Conservation (phyloP, 2,329 filamentous ascomycete genomes). For the Aspergillus tanneri region DNA sequence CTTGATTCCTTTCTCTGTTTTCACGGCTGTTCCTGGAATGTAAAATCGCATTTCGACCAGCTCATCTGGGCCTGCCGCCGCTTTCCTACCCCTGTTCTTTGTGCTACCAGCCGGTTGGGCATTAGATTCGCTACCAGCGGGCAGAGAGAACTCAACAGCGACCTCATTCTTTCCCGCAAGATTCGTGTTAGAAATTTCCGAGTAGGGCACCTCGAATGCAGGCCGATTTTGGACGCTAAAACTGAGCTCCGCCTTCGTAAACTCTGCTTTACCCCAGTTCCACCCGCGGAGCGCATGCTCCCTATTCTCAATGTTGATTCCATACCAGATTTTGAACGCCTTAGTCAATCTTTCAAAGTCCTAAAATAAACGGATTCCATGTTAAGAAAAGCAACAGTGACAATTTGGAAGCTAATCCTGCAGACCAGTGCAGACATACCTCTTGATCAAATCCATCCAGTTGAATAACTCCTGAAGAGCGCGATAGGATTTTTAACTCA, state of each 20-base stretch:
- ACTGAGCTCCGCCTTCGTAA: conserved; percentile 87
- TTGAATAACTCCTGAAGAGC: conserved; percentile 82
- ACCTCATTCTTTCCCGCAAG: conserved; percentile 97
- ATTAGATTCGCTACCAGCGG: conserved; percentile 71
- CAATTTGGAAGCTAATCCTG: neutral
- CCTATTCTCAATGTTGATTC: conserved; percentile 83
- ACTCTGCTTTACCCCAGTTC: conserved; percentile 99
- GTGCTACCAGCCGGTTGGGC: conserved; percentile 69
- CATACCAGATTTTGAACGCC: conserved; percentile 98
- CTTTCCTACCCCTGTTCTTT: conserved; percentile 78
- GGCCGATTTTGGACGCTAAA: conserved; percentile 98
- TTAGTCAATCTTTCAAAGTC: conserved; percentile 89
- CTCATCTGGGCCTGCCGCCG: conserved; percentile 84
- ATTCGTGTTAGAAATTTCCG: conserved; percentile 97
- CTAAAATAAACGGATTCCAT: conserved; percentile 40
- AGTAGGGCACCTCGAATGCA: conserved; percentile 94
- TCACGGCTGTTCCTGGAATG: conserved; percentile 83
- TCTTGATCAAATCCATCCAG: conserved; percentile 94
- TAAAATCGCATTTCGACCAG: conserved; percentile 99
- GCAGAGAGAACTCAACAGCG: conserved; percentile 85
- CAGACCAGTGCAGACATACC: conserved; percentile 39
- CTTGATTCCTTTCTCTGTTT: conserved; percentile 67
- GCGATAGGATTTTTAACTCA: conserved; percentile 86
- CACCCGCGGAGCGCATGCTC: conserved; percentile 94
- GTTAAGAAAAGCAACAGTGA: neutral